Conservation (phyloP, 2,329 filamentous ascomycete genomes). For the Colletotrichum gigasporum region DNA sequence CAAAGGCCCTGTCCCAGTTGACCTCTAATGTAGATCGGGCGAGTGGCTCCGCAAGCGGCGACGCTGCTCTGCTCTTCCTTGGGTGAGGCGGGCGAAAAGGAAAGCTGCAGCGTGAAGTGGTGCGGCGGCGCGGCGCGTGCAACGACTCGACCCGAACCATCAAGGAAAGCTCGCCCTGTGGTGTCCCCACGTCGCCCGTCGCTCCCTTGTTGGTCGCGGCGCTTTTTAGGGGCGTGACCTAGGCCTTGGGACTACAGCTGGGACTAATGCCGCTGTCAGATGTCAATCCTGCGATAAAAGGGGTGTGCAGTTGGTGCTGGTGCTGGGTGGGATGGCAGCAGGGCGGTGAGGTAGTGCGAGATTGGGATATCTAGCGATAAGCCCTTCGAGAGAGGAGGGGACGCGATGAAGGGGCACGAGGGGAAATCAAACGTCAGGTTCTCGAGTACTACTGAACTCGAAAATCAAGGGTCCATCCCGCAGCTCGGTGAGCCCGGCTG, state of each 20-base stretch:
- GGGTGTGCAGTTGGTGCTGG: not conserved
- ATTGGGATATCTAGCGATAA: not conserved
- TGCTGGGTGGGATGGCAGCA: not conserved
- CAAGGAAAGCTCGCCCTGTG: not conserved
- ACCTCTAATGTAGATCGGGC: not conserved
- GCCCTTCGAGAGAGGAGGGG: not conserved
- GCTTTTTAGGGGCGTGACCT: slow-evolving; percentile 11
- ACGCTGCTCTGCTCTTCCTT: not conserved
- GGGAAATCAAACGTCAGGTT: not conserved
- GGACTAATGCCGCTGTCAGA: slow-evolving; percentile 29
- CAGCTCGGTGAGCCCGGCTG: slow-evolving; percentile 1
- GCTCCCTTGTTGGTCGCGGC: slow-evolving; percentile 17
- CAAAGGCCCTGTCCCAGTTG: slow-evolving; percentile 19
- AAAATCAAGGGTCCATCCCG: slow-evolving; percentile 20
- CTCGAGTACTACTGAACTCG: not conserved
- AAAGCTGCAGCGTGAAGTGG: not conserved
- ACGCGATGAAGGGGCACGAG: not conserved
- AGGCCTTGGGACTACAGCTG: slow-evolving; percentile 8
- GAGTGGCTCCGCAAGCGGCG: not conserved
- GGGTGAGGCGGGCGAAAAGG: not conserved
- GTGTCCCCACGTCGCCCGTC: not conserved
- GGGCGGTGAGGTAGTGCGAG: slow-evolving; percentile 13
- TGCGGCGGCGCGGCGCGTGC: slow-evolving; percentile 23
- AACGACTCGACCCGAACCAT: not conserved
- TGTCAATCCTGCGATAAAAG: slow-evolving; percentile 8